A percentile compares a stretch with the other conserved stretches of the same genome.
Conservation (phyloP, 2,329 filamentous ascomycete species). For the Cladophialophora yegresii region DNA sequence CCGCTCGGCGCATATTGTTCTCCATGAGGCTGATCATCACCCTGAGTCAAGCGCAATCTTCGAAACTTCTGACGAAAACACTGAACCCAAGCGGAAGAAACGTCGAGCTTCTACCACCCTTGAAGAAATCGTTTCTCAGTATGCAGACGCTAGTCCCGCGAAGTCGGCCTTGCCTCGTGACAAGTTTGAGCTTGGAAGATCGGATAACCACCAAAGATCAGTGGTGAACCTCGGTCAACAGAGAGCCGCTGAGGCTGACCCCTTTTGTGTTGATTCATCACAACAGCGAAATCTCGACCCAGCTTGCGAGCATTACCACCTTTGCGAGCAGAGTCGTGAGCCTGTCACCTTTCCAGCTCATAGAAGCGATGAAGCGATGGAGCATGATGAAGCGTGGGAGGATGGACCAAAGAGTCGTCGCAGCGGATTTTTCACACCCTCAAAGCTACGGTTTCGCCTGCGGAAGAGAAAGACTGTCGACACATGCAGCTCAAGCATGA, state of each 20-base stretch:
- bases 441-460: constrained; percentile 26
- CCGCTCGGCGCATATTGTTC: constrained; percentile 22
- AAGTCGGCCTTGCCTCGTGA: background rate
- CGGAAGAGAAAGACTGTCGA: constrained; percentile 21
- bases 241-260: background rate
- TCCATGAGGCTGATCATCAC: constrained; percentile 24
- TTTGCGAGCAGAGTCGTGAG: background rate
- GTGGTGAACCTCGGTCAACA: background rate
- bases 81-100: background rate
- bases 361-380: background rate
- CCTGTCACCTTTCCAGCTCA: background rate
- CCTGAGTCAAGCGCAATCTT: constrained; percentile 31
- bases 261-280: background rate
- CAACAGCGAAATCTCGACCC: background rate
- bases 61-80: constrained; percentile 18
- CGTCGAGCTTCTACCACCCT: constrained; percentile 18
- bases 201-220: background rate
- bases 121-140: constrained; percentile 31
- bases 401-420: constrained; percentile 22
- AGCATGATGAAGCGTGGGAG: constrained; percentile 22
- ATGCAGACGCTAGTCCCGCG: constrained; percentile 13
- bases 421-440: constrained; percentile 27
- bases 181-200: background rate
- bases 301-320: background rate
- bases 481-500: constrained; percentile 1